These are phyloP conservation scores for Brettanomyces bruxellensis DNA, from an alignment of 805 yeast species.

Conservation along the genomic window DNA sequence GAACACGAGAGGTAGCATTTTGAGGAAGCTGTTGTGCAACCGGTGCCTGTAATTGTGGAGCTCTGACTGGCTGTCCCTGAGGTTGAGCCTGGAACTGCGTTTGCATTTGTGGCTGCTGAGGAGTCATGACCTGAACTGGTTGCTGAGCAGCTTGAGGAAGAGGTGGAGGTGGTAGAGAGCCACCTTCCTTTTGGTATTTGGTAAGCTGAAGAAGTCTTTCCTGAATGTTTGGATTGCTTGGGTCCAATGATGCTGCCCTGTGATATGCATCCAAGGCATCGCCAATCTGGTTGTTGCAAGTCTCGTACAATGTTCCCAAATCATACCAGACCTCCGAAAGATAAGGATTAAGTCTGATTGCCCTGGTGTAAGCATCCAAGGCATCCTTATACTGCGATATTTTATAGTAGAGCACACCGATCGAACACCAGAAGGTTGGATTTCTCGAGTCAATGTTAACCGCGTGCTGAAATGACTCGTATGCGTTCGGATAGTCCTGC, in stretches of 20 bases:
- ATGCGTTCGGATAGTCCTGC: constrained; percentile 91
- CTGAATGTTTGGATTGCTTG: constrained; percentile 88
- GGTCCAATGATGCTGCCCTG: constrained; percentile 93
- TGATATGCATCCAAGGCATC: constrained; percentile 97
- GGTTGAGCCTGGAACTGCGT: neutral
- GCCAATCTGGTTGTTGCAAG: constrained; percentile 89
- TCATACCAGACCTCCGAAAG: constrained; percentile 98
- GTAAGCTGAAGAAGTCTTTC: constrained; percentile 83
- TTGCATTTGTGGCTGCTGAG: neutral
- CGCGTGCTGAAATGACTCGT: constrained; percentile 97
- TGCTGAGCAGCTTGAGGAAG: constrained; percentile 18
- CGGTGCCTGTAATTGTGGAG: constrained; percentile 1
- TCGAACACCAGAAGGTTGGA: constrained; percentile 96
- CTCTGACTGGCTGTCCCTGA: neutral
- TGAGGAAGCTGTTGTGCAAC: constrained; percentile 2
- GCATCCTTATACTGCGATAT: constrained; percentile 96
- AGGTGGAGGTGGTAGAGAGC: constrained; percentile 37
- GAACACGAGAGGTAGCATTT: neutral
- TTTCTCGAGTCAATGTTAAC: constrained; percentile 94
- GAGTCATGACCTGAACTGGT: neutral
- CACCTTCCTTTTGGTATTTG: constrained; percentile 62
- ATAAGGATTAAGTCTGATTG: constrained; percentile 91
- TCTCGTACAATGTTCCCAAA: constrained; percentile 91
- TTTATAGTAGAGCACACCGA: constrained; percentile 94
- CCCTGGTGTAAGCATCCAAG: constrained; percentile 93